A percentile compares a stretch with the other conserved stretches of the same genome.
phyloP scores from a whole-genome alignment of 116 monocot species.

The Cymodocea nodosa region DNA sequence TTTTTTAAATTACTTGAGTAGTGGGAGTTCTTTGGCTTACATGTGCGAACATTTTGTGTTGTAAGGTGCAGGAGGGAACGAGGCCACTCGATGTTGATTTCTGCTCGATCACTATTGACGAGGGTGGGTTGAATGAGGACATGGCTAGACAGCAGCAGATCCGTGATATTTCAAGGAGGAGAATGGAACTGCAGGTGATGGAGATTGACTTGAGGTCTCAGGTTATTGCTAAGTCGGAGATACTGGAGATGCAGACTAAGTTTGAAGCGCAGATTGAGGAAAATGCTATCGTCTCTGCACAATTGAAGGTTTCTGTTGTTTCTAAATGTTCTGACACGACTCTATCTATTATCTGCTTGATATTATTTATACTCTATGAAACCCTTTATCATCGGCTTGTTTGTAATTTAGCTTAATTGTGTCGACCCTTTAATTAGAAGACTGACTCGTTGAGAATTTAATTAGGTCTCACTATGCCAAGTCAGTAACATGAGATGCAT shows the following conservation, averaged over 20 bases:
- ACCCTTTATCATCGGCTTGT: no score
- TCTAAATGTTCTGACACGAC: background rate
- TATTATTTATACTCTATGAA: no score
- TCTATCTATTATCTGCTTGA: no score
- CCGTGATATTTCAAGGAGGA: constrained; percentile 34
- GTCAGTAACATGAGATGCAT: no score
- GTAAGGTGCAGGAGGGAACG: constrained; percentile 52
- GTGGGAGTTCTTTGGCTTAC: background rate
- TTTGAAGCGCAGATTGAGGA: constrained; percentile 61
- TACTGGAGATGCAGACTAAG: constrained; percentile 41
- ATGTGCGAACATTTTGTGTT: background rate
- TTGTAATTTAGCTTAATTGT: no score
- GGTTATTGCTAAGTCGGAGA: constrained; percentile 19
- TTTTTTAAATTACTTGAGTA: no score
- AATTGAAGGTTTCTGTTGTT: constrained; percentile 49
- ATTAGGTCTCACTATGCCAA: no score
- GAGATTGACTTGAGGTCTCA: constrained; percentile 58
- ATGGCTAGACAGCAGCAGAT: constrained; percentile 39
- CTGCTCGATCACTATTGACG: constrained; percentile 51
- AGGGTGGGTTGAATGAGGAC: constrained; percentile 40
- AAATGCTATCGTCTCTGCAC: constrained; percentile 27
- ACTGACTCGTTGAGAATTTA: no score
- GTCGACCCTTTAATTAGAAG: no score
- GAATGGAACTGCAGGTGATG: constrained; percentile 56
- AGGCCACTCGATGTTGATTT: constrained; percentile 35